These are phyloP conservation scores for Canavalia ensiformis DNA, from an alignment of 306 rosid species.

Conservation along the genomic window DNA sequence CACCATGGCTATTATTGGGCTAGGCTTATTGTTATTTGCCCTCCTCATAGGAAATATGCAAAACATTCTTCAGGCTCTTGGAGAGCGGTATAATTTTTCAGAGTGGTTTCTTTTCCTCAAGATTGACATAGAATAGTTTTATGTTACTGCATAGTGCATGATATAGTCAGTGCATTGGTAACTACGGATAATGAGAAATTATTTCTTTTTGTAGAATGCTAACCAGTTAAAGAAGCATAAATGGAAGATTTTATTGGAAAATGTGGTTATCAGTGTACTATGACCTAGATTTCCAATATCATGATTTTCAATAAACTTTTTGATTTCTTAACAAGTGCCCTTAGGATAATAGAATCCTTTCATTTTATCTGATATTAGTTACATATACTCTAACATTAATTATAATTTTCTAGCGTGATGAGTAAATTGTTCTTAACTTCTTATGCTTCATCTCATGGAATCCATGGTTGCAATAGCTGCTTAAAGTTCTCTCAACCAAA, in stretches of 20 bases:
- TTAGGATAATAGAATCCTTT: too few relatives aligned
- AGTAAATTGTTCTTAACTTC: background rate
- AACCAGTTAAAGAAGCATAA: too few relatives aligned
- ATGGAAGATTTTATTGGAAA: too few relatives aligned
- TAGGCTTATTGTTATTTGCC: constrained; percentile 73
- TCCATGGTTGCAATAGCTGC: background rate
- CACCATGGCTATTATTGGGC: constrained; percentile 66
- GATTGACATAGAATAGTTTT: background rate
- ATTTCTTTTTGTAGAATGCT: too few relatives aligned
- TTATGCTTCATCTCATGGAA: background rate
- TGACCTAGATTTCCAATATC: too few relatives aligned
- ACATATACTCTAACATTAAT: background rate
- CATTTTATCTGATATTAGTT: too few relatives aligned
- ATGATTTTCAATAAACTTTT: too few relatives aligned
- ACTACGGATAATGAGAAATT: background rate
- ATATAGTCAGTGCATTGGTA: background rate
- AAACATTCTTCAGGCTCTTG: constrained; percentile 76
- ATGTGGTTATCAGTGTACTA: too few relatives aligned
- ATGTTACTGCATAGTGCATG: background rate
- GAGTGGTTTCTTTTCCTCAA: background rate
- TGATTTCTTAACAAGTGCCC: too few relatives aligned
- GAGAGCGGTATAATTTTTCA: constrained; percentile 53
- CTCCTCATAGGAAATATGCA: constrained; percentile 76
- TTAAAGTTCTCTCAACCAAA: background rate
- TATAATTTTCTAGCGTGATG: background rate